These are phyloP conservation scores for Halophytophthora polymorphica DNA, from an alignment of 352 stramenopile species.

Conservation along the genomic window DNA sequence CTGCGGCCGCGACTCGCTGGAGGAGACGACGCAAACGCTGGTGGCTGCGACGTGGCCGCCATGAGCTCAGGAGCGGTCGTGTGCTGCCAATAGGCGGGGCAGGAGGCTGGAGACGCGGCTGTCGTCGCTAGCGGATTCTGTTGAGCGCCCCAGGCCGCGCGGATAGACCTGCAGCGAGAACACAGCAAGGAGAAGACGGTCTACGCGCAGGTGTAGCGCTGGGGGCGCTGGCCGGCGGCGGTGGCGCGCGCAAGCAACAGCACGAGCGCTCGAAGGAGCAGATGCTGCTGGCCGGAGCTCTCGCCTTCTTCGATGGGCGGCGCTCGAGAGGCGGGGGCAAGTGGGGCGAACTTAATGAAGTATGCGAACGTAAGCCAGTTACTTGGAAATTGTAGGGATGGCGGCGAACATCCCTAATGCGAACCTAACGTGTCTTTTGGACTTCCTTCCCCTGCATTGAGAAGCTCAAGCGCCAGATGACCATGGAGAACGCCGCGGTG, in stretches of 20 bases:
- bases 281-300: neutral
- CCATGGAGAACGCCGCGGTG: constrained; percentile 59
- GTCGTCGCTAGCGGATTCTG: too few relatives aligned
- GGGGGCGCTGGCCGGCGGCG: neutral
- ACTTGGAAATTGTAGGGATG: constrained; percentile 14
- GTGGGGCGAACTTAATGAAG: constrained; percentile 13
- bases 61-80: constrained; percentile 5
- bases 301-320: constrained; percentile 10
- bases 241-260: neutral
- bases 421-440: constrained; percentile 8
- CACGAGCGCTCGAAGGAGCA: constrained; percentile 6
- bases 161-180: neutral
- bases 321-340: too few relatives aligned
- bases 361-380: constrained; percentile 9
- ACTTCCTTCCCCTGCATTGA: constrained; percentile 25
- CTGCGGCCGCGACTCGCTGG: constrained; percentile 7
- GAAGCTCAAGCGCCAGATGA: constrained; percentile 35
- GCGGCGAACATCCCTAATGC: neutral
- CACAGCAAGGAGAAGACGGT: neutral
- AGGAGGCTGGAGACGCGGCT: too few relatives aligned
- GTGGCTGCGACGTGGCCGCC: constrained; percentile 28
- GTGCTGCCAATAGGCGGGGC: too few relatives aligned
- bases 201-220: neutral
- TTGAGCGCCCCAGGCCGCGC: too few relatives aligned
- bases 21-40: constrained; percentile 14